A percentile compares a stretch with the other conserved stretches of the same genome.
Conservation (phyloP, 495 filamentous ascomycete species). For the Ramalina intermedia region DNA sequence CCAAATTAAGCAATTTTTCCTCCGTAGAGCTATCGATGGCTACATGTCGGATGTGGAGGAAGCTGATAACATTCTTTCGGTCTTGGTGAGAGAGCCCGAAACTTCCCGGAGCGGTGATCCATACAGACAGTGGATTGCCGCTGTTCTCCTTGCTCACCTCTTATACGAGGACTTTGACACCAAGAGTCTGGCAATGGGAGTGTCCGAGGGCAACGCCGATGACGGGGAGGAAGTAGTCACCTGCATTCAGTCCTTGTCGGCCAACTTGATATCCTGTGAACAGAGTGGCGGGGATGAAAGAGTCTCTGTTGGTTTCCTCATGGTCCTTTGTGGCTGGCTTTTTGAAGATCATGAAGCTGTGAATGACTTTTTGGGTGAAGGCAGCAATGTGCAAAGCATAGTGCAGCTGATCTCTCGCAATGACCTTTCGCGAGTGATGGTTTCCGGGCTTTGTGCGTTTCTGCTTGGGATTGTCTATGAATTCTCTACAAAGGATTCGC, state of each 20-base stretch:
- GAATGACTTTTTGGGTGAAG: slow-evolving; percentile 88
- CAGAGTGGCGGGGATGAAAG: slow-evolving; percentile 67
- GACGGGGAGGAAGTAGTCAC: slow-evolving; percentile 92
- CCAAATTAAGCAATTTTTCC: slow-evolving; percentile 69
- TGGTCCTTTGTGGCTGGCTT: slow-evolving; percentile 84
- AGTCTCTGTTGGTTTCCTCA: slow-evolving; percentile 72
- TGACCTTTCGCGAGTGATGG: slow-evolving; percentile 40
- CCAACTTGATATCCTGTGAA: slow-evolving; percentile 62
- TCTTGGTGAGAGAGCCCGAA: slow-evolving; percentile 48
- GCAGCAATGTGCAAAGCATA: slow-evolving; percentile 77
- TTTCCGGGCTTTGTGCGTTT: slow-evolving; percentile 70
- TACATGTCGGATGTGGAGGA: slow-evolving; percentile 66
- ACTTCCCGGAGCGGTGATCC: slow-evolving; percentile 54
- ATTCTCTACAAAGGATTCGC: slow-evolving; percentile 94
- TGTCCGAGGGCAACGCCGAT: slow-evolving; percentile 80
- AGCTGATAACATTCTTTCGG: slow-evolving; percentile 81
- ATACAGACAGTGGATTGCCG: slow-evolving; percentile 84
- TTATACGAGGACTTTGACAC: slow-evolving; percentile 67
- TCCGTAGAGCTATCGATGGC: slow-evolving; percentile 77
- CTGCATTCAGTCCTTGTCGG: slow-evolving; percentile 73
- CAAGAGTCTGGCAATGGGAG: slow-evolving; percentile 63
- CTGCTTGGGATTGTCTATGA: slow-evolving; percentile 86
- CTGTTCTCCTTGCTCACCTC: slow-evolving; percentile 81
- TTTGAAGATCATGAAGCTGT: slow-evolving; percentile 86
- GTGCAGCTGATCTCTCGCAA: slow-evolving; percentile 58